Evolutionary conservation across 306 rosid species (phyloP), one percentile per base, ranked within the genome.

Genomic region (Lablab purpureus): DNA sequence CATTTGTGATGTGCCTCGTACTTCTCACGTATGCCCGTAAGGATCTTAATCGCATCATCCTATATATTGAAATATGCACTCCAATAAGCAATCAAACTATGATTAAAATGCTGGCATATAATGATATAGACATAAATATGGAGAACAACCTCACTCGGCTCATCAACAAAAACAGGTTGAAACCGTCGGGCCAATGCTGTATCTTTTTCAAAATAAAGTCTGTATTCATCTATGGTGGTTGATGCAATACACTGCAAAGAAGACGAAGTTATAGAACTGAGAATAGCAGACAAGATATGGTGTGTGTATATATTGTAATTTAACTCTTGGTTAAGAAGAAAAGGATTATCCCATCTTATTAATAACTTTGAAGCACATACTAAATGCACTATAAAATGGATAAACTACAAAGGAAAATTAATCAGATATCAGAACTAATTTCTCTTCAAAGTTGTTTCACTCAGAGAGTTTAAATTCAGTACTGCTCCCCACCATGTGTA

Each of bases 161-260:
- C 98, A 59, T 88, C 83, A 82, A 94, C 78, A 91, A 90, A 84
- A 76, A 95, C 91, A 15, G 97, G 97, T 83, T 95, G 99, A 85
- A 95, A 95, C 52, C 99, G 84, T 12, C 97, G 87, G 23, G 91
- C 97, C 75, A 95, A 87, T 46, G 97, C 99, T 78, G 88, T 89
- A 63, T 95, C 99, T 73, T 89, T 92, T 84, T 95, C 97, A 49
- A 95, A 84, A 81, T 95, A 92, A 67, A 84, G 51, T 87, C 92
- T 87, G 88, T 88, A 95, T 85, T 95, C 99, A 78, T 89, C 92
- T 19, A 81, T 47, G 70, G 99, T 92, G 40, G 99, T 92, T 47
- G 99, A 88, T 34, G 97, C 99, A 85, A 95, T 85, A 80, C 97
- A 95, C 99, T 95, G 92, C 69, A 83, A 62, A 63, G 63, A 73